Evolutionary conservation across 768 basidiomycete species (phyloP).

Genomic region (Coprinopsis cinerea): DNA sequence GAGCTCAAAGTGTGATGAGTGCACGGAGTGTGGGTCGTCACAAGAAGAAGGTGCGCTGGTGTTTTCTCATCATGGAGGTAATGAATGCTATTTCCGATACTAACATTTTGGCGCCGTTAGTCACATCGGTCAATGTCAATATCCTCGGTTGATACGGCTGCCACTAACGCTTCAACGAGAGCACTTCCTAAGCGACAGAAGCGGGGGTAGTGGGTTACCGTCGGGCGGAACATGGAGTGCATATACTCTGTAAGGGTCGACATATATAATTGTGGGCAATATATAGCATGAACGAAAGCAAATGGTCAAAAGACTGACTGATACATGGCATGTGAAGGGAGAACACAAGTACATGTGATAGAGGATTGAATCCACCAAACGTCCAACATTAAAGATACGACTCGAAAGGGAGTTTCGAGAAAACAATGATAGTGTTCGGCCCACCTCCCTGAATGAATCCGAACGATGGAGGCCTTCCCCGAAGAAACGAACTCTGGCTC

Average conservation of each 20-base stretch:
- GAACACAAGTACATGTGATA: neutral
- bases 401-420: too few species aligned
- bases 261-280: neutral
- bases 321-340: too few species aligned
- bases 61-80: neutral
- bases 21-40: conserved; percentile 42
- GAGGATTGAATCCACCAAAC: neutral
- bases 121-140: conserved; percentile 63
- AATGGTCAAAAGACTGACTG: too few species aligned
- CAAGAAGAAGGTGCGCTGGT: conserved; percentile 51
- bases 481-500: too few species aligned
- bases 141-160: conserved; percentile 70
- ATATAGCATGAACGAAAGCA: neutral
- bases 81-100: too few species aligned
- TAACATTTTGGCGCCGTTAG: conserved; percentile 24
- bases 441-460: too few species aligned
- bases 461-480: too few species aligned
- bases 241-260: conserved; percentile 13
- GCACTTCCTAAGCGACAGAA: conserved; percentile 55
- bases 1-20: conserved; percentile 64
- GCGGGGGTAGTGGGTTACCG: conserved; percentile 28
- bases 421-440: too few species aligned
- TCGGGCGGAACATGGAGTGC: neutral
- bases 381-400: neutral
- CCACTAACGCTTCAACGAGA: conserved; percentile 39